A percentile compares a stretch with the other conserved stretches of the same genome.
These are phyloP conservation scores for Emergomyces pasteurianus DNA, from an alignment of 2,329 filamentous ascomycete species.

Conservation along the genomic window DNA sequence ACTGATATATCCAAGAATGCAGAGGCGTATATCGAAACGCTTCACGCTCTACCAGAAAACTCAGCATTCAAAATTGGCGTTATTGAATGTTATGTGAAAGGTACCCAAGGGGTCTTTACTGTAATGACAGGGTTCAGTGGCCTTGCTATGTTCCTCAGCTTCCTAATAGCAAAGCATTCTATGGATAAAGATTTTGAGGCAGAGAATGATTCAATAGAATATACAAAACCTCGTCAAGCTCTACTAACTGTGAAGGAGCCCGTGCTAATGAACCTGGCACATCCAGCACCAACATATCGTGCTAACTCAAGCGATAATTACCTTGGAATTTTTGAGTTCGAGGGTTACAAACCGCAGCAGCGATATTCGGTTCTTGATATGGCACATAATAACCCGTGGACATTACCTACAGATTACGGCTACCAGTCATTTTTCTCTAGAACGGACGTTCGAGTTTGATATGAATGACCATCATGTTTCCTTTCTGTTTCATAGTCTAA, in stretches of 20 bases:
- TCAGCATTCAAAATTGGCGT: background rate
- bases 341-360: background rate
- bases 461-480: background rate
- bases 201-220: background rate
- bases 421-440: background rate
- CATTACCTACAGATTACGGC: background rate
- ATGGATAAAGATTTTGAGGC: background rate
- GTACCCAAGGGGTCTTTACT: slow-evolving; percentile 1
- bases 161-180: background rate
- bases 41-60: background rate
- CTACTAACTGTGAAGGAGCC: background rate
- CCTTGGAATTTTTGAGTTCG: background rate
- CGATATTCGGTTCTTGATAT: background rate
- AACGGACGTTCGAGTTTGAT: background rate
- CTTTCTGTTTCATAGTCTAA: background rate
- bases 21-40: slow-evolving; percentile 1
- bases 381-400: background rate
- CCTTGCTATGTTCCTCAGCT: slow-evolving; percentile 2
- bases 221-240: background rate
- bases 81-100: background rate
- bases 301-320: background rate
- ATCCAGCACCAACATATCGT: background rate
- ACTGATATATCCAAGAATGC: slow-evolving; percentile 2
- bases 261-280: background rate
- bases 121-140: slow-evolving; percentile 1